Conservation (phyloP, 1,139 yeast genomes). For the Wickerhamomyces sp. region DNA sequence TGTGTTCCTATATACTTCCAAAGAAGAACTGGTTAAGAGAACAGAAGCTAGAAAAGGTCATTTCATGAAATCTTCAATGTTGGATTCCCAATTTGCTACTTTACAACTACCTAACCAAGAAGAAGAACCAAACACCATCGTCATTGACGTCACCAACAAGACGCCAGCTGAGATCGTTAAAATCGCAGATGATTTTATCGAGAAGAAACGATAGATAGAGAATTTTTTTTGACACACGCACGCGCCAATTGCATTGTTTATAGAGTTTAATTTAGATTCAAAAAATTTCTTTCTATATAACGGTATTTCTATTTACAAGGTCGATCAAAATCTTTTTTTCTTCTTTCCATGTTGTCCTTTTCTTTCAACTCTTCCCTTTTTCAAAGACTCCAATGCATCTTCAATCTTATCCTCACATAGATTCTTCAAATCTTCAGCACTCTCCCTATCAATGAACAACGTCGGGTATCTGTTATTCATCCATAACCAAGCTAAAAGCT, state of each 20-base stretch:
- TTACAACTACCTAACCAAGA: conserved; percentile 61
- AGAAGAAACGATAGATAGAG: conserved; percentile 1
- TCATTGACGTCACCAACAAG: conserved; percentile 31
- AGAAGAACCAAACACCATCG: conserved; percentile 26
- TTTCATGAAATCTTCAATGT: conserved; percentile 84
- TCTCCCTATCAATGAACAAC: conserved; percentile 67
- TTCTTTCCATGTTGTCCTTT: not conserved
- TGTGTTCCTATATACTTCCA: conserved; percentile 62
- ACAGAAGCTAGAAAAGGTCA: conserved; percentile 64
- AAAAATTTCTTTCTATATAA: no score
- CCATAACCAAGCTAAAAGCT: conserved; percentile 75
- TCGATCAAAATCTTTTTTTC: no score
- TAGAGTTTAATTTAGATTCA: no score
- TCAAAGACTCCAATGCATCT: conserved; percentile 42
- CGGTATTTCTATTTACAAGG: no score
- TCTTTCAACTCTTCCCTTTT: not conserved
- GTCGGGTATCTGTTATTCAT: conserved; percentile 82
- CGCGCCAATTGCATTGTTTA: no score
- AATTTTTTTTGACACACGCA: no score
- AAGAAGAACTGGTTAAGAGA: conserved; percentile 54
- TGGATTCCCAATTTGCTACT: conserved; percentile 67
- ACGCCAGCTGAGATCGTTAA: conserved; percentile 37
- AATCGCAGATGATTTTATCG: conserved; percentile 24
- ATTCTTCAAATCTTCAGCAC: conserved; percentile 65
- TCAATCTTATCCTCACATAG: conserved; percentile 62